phyloP scores from a whole-genome alignment of 2,329 filamentous ascomycete species.

The Thyridium curvatum region DNA sequence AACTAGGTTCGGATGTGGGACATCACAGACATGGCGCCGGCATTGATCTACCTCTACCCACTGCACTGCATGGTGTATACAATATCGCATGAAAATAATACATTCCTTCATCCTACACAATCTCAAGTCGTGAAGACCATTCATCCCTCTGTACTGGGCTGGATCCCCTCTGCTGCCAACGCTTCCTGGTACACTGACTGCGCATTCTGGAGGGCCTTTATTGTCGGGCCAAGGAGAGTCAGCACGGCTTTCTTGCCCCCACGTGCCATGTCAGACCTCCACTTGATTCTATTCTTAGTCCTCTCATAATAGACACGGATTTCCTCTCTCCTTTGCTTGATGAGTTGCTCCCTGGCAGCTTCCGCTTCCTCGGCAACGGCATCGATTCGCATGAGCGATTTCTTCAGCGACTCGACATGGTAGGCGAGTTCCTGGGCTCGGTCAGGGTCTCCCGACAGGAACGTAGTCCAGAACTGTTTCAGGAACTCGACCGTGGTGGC shows the following conservation, averaged over 20 bases:
- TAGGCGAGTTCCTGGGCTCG: constrained; percentile 75
- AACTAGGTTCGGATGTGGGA: too few species aligned
- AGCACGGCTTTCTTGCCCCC: constrained; percentile 74
- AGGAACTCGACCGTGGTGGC: constrained; percentile 92
- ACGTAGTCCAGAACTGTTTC: constrained; percentile 95
- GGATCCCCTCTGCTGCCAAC: constrained; percentile 12
- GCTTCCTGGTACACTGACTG: constrained; percentile 24
- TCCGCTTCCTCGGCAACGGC: constrained; percentile 78
- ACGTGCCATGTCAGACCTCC: constrained; percentile 60
- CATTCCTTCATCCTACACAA: neutral
- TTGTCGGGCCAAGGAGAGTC: constrained; percentile 68
- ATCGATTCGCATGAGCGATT: constrained; percentile 72
- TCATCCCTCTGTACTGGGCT: constrained; percentile 8
- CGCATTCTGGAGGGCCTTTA: constrained; percentile 64
- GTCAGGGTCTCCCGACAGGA: constrained; percentile 79
- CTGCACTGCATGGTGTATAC: too few species aligned
- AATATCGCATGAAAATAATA: too few species aligned
- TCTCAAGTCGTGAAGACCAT: too few species aligned
- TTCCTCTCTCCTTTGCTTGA: constrained; percentile 62
- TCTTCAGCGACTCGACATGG: constrained; percentile 73
- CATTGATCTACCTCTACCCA: too few species aligned
- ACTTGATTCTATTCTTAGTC: constrained; percentile 67
- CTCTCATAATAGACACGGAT: constrained; percentile 63
- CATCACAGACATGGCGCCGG: too few species aligned
- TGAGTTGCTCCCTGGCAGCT: constrained; percentile 58